These are phyloP conservation scores for Arabis hirsuta DNA, from an alignment of 345 rosid species.

Conservation along the genomic window DNA sequence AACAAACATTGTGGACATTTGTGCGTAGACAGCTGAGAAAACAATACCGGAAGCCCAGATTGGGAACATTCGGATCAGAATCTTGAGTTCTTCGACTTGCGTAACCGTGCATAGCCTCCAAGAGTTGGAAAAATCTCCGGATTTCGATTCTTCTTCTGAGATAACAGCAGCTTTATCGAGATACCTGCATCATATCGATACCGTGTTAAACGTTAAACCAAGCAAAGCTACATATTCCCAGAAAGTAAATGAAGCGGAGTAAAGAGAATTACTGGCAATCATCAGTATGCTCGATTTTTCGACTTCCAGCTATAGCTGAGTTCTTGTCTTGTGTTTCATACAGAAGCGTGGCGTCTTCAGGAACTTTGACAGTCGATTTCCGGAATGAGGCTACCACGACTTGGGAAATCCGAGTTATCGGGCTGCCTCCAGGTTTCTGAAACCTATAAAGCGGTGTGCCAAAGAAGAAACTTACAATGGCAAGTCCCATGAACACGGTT, in stretches of 20 bases:
- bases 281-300: constrained; percentile 75
- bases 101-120: constrained; percentile 94
- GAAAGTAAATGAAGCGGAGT: neutral
- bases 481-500: constrained; percentile 84
- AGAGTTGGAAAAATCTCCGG: constrained; percentile 58
- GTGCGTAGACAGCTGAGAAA: constrained; percentile 83
- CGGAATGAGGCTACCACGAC: constrained; percentile 80
- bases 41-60: constrained; percentile 93
- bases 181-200: constrained; percentile 53
- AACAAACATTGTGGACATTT: constrained; percentile 90
- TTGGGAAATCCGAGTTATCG: constrained; percentile 79
- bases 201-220: constrained; percentile 18
- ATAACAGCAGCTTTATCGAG: constrained; percentile 93
- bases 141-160: constrained; percentile 65
- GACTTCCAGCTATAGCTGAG: constrained; percentile 76
- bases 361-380: constrained; percentile 62
- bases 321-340: constrained; percentile 71
- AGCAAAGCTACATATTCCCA: neutral
- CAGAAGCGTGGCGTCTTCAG: constrained; percentile 63
- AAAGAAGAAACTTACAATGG: constrained; percentile 79
- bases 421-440: constrained; percentile 95
- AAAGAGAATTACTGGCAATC: constrained; percentile 54
- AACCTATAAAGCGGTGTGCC: constrained; percentile 91
- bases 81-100: constrained; percentile 94
- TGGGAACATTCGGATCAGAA: constrained; percentile 89